A percentile compares a stretch with the other conserved stretches of the same genome.
These are phyloP conservation scores for Phtheirospermum japonicum DNA, from an alignment of 257 asterid species.

Conservation along the genomic window DNA sequence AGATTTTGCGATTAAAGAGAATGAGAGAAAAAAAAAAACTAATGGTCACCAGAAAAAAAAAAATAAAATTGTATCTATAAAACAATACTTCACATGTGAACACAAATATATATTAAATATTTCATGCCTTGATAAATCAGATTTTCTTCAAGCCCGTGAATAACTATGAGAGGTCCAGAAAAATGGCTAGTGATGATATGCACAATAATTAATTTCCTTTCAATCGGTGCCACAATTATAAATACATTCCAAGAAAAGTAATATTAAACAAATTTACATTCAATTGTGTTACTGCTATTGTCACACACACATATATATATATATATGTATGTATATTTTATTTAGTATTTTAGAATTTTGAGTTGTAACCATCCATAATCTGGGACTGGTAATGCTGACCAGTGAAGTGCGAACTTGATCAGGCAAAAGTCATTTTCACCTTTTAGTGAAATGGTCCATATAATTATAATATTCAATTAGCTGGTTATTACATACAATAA, in stretches of 20 bases:
- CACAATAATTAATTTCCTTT: constrained; percentile 13
- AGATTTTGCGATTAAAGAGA: not conserved
- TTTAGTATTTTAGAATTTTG: constrained; percentile 29
- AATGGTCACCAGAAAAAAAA: not conserved
- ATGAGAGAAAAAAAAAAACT: not conserved
- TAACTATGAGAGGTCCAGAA: constrained; percentile 17
- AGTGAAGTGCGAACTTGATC: constrained; percentile 8
- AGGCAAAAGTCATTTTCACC: constrained; percentile 31
- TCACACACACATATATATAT: constrained; percentile 11
- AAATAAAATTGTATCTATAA: too few relatives aligned
- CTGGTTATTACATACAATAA: too few relatives aligned
- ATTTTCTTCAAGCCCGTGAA: not conserved
- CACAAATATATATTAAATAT: too few relatives aligned
- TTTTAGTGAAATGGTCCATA: constrained; percentile 26
- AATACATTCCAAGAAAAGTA: too few relatives aligned
- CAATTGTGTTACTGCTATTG: constrained; percentile 37
- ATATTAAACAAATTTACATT: constrained; percentile 18
- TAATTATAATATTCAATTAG: not conserved
- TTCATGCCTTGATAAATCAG: constrained; percentile 11
- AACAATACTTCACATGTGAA: too few relatives aligned
- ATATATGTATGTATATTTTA: too few relatives aligned
- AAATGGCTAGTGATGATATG: constrained; percentile 20
- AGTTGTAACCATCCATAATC: constrained; percentile 45
- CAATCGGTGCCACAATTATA: constrained; percentile 22
- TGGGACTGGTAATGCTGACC: constrained; percentile 17